Evolutionary conservation across 192 early-diverging fungal genomes (phyloP).

Genomic region (Phycomyces nitens): DNA sequence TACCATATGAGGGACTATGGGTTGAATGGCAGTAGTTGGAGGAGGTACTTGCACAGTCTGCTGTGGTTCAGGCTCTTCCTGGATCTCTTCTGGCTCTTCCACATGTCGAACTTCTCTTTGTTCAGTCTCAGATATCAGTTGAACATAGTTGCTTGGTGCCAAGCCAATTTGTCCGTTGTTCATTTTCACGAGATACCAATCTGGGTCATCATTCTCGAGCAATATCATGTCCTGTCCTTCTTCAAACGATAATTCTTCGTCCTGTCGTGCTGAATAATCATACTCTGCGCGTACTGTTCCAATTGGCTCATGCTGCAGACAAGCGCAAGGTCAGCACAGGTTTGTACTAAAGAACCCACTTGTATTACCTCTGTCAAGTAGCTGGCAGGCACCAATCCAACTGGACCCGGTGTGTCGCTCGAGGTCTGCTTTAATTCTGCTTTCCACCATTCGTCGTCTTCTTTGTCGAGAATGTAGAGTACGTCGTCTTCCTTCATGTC

Average conservation of each 20-base stretch:
- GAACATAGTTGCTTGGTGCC: slow-evolving; percentile 85
- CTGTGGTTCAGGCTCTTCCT: neutral
- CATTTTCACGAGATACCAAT: slow-evolving; percentile 87
- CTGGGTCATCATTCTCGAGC: slow-evolving; percentile 80
- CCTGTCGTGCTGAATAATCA: slow-evolving; percentile 77
- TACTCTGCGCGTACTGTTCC: slow-evolving; percentile 67
- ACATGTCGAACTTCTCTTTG: neutral
- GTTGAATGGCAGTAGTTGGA: neutral
- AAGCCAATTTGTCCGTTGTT: slow-evolving; percentile 73
- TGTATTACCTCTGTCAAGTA: slow-evolving; percentile 72
- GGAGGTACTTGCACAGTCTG: neutral
- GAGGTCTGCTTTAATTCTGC: slow-evolving; percentile 67
- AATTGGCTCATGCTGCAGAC: slow-evolving; percentile 51
- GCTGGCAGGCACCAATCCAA: slow-evolving; percentile 86
- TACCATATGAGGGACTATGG: slow-evolving; percentile 2
- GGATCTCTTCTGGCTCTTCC: neutral
- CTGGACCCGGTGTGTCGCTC: slow-evolving; percentile 39
- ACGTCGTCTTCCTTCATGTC: slow-evolving; percentile 83
- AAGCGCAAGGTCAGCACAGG: neutral
- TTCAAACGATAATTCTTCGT: slow-evolving; percentile 79
- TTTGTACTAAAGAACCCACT: neutral
- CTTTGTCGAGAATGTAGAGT: slow-evolving; percentile 80
- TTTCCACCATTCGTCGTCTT: slow-evolving; percentile 90
- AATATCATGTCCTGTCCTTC: slow-evolving; percentile 73
- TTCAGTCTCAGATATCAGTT: slow-evolving; percentile 24